Base-by-base conservation (phyloP, 2,329 filamentous ascomycete genomes). In the Diaporthe helianthi region DNA sequence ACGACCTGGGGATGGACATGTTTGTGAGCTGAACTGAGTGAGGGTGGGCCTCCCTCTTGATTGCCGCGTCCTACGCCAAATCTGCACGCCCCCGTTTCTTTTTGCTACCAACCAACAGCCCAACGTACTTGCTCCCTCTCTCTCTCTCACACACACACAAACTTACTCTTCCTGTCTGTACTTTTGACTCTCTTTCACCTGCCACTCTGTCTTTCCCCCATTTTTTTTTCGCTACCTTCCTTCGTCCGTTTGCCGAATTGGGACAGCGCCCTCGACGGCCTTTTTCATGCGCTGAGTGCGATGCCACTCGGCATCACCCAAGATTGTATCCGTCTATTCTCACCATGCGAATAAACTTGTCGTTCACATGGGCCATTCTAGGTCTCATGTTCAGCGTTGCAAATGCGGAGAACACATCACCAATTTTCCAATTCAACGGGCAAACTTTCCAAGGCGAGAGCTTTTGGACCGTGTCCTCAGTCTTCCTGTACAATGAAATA, bases 61-160 rank as follows among this genome's bases (percentile, higher is more conserved):
- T 33, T 47, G 58, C 44, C 44, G 58, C 10, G 29, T 63, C 58
- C 58, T 49, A 63, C 58, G 58, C 58, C 58, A 63, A 31, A 63
- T 63, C 58, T 63, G 58, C 44, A 63, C 1, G 58, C 31, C 58
- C 58, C 58, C 58, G 41, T 61, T 31, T 61, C 41, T 33, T 41
- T 47, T n/a, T 9, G 54, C 36, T 60, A 12, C 55, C 41, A 63
- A 36, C 41, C 44, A 36, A 63, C 58, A 63, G 44, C 26, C 58
- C 24, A 63, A 41, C 4, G 0, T 9, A 2, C 9, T 33, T 7
- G 24, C n/a, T 24, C 44, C 2, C 58, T 19, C 24, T 46, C 29
- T 24, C 29, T 31, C n/a, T 17, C 31, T 6, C 19, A 19, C n/a
- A n/a, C n/a, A n/a, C n/a, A n/a, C n/a, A n/a, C n/a, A n/a, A n/a